phyloP scores from a whole-genome alignment of 2,329 filamentous ascomycete species.

The Trematosphaeria pertusa region DNA sequence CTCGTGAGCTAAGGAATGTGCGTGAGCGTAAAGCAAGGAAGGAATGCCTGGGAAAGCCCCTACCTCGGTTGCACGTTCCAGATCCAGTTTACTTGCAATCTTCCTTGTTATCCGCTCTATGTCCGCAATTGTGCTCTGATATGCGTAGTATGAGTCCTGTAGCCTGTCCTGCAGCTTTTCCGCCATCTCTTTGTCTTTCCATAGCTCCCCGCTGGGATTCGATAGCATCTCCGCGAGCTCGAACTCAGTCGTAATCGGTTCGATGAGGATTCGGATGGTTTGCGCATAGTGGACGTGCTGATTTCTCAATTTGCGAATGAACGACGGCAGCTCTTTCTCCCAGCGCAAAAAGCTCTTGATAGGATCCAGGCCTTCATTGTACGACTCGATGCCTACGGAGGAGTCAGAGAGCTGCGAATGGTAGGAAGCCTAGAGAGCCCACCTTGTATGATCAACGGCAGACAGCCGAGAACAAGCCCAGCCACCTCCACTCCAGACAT shows the following conservation, averaged over 20 bases:
- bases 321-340: conserved; percentile 43
- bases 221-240: conserved; percentile 45
- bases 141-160: conserved; percentile 43
- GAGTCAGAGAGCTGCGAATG: conserved; percentile 3
- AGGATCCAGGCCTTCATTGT: conserved; percentile 49
- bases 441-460: conserved; percentile 49
- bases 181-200: conserved; percentile 40
- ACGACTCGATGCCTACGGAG: conserved; percentile 40
- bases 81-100: conserved; percentile 46
- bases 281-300: conserved; percentile 47
- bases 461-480: conserved; percentile 44
- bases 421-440: conserved; percentile 11
- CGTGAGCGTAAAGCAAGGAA: conserved; percentile 25
- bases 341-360: conserved; percentile 47
- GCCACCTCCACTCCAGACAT: conserved; percentile 45
- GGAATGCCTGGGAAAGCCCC: not conserved
- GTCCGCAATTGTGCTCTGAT: conserved; percentile 44
- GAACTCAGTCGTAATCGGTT: conserved; percentile 44
- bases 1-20: conserved; percentile 32
- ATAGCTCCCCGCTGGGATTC: conserved; percentile 38
- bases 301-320: conserved; percentile 45
- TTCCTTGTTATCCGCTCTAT: conserved; percentile 44
- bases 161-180: conserved; percentile 40
- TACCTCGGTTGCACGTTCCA: conserved; percentile 44
- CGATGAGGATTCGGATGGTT: conserved; percentile 44